Percentiles rank a stretch among this genome's conserved stretches.
Conservation (phyloP, 257 asterid genomes). For the Buddleja alternifolia region DNA sequence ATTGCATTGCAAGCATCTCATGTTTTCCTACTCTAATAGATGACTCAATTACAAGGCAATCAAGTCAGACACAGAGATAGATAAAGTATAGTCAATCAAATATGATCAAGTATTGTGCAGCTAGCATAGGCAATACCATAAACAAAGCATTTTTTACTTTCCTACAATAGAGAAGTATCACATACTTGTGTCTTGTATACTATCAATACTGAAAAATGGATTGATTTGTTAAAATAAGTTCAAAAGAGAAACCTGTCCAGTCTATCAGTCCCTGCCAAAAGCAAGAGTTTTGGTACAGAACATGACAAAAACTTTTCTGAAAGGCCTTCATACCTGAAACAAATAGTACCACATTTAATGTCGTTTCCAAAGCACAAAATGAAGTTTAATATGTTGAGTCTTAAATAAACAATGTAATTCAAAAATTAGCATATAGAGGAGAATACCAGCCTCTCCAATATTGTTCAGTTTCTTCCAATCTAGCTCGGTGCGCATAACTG, state of each 20-base stretch:
- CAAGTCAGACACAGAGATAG: constrained; percentile 9
- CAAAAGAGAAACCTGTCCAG: constrained; percentile 73
- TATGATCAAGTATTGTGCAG: constrained; percentile 9
- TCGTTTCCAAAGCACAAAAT: background rate
- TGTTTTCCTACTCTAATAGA: background rate
- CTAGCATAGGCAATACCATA: background rate
- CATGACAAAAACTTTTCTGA: constrained; percentile 80
- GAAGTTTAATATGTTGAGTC: background rate
- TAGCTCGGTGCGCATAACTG: constrained; percentile 91
- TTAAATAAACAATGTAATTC: background rate
- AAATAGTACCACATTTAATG: constrained; percentile 9
- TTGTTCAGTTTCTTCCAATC: constrained; percentile 85
- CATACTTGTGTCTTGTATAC: background rate
- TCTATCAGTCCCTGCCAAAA: constrained; percentile 97
- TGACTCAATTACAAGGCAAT: background rate
- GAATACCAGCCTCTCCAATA: constrained; percentile 96
- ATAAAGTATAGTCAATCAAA: constrained; percentile 4
- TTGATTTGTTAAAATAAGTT: constrained; percentile 10
- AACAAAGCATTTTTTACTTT: background rate
- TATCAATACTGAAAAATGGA: background rate
- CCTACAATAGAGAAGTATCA: background rate
- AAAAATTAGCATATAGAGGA: constrained; percentile 15
- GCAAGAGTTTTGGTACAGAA: constrained; percentile 92
- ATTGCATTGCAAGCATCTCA: constrained; percentile 10
- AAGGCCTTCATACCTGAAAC: constrained; percentile 97